Conservation (phyloP, 371 early-diverging fungal genomes). For the Mortierella sp. region DNA sequence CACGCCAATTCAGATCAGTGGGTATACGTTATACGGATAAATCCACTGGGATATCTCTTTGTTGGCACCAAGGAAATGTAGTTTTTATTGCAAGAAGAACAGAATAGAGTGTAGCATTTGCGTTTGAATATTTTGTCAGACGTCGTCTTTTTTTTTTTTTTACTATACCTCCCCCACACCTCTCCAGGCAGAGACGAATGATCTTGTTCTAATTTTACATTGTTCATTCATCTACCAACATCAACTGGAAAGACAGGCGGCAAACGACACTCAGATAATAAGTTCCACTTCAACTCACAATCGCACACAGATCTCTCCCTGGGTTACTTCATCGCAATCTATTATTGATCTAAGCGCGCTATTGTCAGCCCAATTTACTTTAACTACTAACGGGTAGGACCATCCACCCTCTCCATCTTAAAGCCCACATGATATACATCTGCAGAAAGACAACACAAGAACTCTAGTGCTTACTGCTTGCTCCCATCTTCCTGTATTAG, state of each 20-base stretch:
- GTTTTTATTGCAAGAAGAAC: too few species aligned
- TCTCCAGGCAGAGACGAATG: too few species aligned
- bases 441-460: neutral
- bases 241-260: neutral
- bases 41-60: too few species aligned
- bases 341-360: neutral
- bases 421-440: neutral
- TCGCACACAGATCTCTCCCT: neutral
- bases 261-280: neutral
- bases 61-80: too few species aligned
- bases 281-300: neutral
- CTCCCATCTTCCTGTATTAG: constrained; percentile 9
- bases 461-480: neutral
- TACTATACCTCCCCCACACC: neutral
- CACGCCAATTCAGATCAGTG: too few species aligned
- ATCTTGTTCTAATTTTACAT: neutral
- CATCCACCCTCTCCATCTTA: neutral
- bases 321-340: neutral
- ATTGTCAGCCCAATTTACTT: neutral
- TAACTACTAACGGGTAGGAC: neutral
- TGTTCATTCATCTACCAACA: neutral
- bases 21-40: too few species aligned
- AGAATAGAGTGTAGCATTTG: too few species aligned
- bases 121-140: too few species aligned
- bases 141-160: neutral